phyloP scores from a whole-genome alignment of 2,329 filamentous ascomycete species.

The Aureobasidium sp. region DNA sequence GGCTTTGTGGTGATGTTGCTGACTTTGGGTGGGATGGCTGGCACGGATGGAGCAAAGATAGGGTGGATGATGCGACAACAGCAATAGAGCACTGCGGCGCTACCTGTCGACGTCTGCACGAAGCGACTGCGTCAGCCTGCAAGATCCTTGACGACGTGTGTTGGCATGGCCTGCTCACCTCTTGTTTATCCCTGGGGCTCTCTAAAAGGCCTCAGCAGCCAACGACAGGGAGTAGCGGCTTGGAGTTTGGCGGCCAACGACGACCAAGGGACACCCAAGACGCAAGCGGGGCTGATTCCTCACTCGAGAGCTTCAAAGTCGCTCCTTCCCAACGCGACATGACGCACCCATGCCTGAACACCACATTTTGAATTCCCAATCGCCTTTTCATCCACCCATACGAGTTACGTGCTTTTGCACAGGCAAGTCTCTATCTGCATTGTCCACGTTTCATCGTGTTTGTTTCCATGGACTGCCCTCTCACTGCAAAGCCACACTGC shows the following conservation, averaged over 20 bases:
- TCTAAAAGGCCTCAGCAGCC: not conserved
- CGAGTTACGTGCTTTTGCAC: no score
- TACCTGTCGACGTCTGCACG: not conserved
- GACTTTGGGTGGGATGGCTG: not conserved
- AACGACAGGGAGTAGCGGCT: not conserved
- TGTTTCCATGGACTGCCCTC: not conserved
- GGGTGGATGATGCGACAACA: constrained; percentile 1
- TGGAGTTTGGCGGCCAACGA: not conserved
- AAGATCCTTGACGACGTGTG: not conserved
- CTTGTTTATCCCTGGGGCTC: not conserved
- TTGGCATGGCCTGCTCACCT: not conserved
- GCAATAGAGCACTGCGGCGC: not conserved
- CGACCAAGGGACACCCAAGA: not conserved
- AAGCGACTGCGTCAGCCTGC: not conserved
- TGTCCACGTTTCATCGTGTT: no score
- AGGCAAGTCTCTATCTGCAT: no score
- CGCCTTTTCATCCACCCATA: no score
- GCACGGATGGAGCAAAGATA: not conserved
- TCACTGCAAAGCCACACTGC: not conserved
- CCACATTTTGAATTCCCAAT: no score
- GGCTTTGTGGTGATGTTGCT: not conserved
- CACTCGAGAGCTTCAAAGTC: not conserved
- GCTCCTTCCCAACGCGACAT: not conserved
- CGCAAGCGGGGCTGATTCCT: not conserved
- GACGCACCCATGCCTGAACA: not conserved